phyloP scores from a whole-genome alignment of 139 green algal genomes.

The Coccomyxa sp. region DNA sequence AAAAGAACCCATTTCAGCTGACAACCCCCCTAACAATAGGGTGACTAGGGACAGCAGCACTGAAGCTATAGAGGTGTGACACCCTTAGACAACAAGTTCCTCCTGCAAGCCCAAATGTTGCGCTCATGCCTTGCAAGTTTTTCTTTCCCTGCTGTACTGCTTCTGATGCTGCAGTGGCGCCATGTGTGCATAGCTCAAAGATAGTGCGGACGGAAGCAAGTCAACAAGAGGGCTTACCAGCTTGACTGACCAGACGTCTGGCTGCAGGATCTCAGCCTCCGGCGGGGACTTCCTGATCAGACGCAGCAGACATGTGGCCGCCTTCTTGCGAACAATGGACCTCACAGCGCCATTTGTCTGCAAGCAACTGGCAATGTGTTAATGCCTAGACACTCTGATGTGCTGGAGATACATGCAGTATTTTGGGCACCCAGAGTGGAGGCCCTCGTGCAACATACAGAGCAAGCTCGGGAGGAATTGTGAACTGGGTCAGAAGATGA shows the following conservation, averaged over 20 bases:
- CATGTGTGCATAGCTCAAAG: too few relatives aligned
- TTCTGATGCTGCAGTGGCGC: too few relatives aligned
- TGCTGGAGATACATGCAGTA: not conserved
- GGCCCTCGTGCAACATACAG: not conserved
- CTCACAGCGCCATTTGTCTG: constrained; percentile 70
- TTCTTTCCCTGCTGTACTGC: too few relatives aligned
- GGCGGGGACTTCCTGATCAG: constrained; percentile 85
- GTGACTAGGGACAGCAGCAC: too few relatives aligned
- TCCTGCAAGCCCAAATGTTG: too few relatives aligned
- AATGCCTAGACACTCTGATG: not conserved
- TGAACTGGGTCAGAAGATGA: not conserved
- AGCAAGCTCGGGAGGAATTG: not conserved
- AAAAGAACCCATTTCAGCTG: too few relatives aligned
- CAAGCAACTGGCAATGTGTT: not conserved
- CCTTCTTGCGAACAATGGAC: constrained; percentile 95
- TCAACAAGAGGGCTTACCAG: constrained; percentile 38
- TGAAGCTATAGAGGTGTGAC: too few relatives aligned
- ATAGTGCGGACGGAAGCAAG: too few relatives aligned
- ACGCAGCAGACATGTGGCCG: constrained; percentile 90
- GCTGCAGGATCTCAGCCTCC: constrained; percentile 57
- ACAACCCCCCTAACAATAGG: too few relatives aligned
- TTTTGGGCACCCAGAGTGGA: not conserved
- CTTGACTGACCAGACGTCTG: constrained; percentile 52
- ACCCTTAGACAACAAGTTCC: too few relatives aligned
- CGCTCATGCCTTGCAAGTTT: too few relatives aligned